A percentile compares a stretch with the other conserved stretches of the same genome.
Evolutionary conservation across 1,284 basidiomycete species (phyloP).

Genomic region (Irpex sp.): DNA sequence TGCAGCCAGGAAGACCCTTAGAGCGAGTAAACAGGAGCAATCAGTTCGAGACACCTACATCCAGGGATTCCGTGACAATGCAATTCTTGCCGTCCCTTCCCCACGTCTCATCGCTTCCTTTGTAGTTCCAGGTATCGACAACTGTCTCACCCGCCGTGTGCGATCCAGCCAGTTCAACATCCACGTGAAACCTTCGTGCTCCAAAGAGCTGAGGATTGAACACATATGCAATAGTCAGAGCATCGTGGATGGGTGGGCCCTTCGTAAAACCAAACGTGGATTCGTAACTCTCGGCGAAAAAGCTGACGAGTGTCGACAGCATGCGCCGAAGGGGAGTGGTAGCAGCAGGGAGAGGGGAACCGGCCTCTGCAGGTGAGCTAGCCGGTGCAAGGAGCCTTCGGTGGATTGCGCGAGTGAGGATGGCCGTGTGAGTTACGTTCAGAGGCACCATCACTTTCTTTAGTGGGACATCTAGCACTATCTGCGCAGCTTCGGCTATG

Average conservation of each 20-base stretch:
- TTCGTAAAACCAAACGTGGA: conserved; percentile 68
- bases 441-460: conserved; percentile 73
- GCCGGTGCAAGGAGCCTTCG: conserved; percentile 43
- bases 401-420: conserved; percentile 58
- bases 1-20: conserved; percentile 22
- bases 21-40: neutral
- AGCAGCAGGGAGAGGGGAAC: conserved; percentile 34
- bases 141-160: conserved; percentile 72
- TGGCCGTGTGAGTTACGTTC: conserved; percentile 81
- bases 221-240: conserved; percentile 74
- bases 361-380: conserved; percentile 7
- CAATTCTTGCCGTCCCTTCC: conserved; percentile 71
- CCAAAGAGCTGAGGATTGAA: conserved; percentile 61
- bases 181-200: conserved; percentile 62
- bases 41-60: conserved; percentile 42
- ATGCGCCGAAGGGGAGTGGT: conserved; percentile 62
- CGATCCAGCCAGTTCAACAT: conserved; percentile 65
- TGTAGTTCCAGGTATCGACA: conserved; percentile 70
- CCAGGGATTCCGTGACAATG: conserved; percentile 56
- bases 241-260: conserved; percentile 82
- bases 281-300: conserved; percentile 68
- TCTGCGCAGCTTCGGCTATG: conserved; percentile 75
- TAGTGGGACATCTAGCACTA: conserved; percentile 61
- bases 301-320: conserved; percentile 68
- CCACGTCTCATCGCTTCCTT: conserved; percentile 56